Percentiles rank a stretch among this genome's conserved stretches.
These are phyloP conservation scores for Fennellomyces sp. DNA, from an alignment of 371 early-diverging fungal genomes.

Conservation along the genomic window DNA sequence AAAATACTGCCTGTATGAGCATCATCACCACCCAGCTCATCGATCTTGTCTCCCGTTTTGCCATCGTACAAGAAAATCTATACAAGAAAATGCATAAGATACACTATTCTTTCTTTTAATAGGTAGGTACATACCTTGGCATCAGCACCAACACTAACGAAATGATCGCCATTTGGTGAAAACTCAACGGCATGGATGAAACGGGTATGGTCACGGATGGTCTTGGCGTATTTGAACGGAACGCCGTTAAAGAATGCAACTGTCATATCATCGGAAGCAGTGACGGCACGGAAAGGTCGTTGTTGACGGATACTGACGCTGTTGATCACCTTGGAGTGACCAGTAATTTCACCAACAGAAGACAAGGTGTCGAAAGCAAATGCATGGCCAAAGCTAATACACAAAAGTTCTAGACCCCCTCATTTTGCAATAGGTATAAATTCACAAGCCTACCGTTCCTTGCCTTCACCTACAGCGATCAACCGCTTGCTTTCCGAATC, in stretches of 20 bases:
- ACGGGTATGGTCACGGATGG: constrained; percentile 80
- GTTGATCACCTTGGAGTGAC: constrained; percentile 89
- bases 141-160: constrained; percentile 90
- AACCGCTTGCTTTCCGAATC: constrained; percentile 93
- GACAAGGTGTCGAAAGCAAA: constrained; percentile 89
- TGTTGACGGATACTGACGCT: constrained; percentile 81
- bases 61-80: constrained; percentile 93
- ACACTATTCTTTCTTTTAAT: background rate
- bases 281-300: constrained; percentile 93
- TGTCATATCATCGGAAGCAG: constrained; percentile 89
- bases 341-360: constrained; percentile 91
- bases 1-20: constrained; percentile 85
- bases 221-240: constrained; percentile 82
- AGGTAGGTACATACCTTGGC: constrained; percentile 60
- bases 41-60: constrained; percentile 81
- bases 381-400: constrained; percentile 80
- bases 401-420: background rate
- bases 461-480: constrained; percentile 95
- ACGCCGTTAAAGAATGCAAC: constrained; percentile 91
- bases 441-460: constrained; percentile 67
- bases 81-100: background rate
- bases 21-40: constrained; percentile 61
- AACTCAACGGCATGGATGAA: constrained; percentile 91
- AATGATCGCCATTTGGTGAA: constrained; percentile 82
- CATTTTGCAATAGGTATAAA: background rate